phyloP scores from a whole-genome alignment of 2,329 filamentous ascomycete species.

The Neurospora sp. region DNA sequence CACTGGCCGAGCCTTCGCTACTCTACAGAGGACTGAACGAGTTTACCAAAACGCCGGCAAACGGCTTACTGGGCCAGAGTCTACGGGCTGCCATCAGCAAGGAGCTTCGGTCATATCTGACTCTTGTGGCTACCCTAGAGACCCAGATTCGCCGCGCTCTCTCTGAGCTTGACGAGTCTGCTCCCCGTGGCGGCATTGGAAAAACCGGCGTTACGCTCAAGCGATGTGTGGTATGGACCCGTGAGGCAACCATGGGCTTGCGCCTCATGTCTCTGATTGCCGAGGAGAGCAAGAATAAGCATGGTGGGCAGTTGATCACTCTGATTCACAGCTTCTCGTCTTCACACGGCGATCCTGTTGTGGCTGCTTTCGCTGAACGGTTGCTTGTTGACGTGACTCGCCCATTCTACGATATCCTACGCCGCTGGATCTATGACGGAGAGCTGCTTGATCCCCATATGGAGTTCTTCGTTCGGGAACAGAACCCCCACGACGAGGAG shows the following conservation, averaged over 20 bases:
- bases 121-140: constrained; percentile 83
- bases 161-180: constrained; percentile 57
- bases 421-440: constrained; percentile 96
- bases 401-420: constrained; percentile 93
- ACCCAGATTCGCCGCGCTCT: constrained; percentile 81
- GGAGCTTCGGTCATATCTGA: constrained; percentile 82
- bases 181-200: constrained; percentile 60
- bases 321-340: constrained; percentile 89
- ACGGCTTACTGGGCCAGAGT: constrained; percentile 85
- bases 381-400: constrained; percentile 77
- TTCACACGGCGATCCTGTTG: constrained; percentile 90
- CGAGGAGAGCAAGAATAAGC: constrained; percentile 73
- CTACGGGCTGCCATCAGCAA: constrained; percentile 74
- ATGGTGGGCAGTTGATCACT: constrained; percentile 85
- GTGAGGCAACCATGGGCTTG: constrained; percentile 91
- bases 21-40: constrained; percentile 71
- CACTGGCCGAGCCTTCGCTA: constrained; percentile 85
- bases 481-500: constrained; percentile 43
- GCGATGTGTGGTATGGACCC: constrained; percentile 91
- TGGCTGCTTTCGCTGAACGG: constrained; percentile 84
- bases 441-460: constrained; percentile 92
- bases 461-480: constrained; percentile 92
- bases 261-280: constrained; percentile 90
- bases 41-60: constrained; percentile 73
- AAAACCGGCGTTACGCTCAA: constrained; percentile 90